Percentiles rank a stretch among this genome's conserved stretches.
Evolutionary conservation across 2,329 filamentous ascomycete species (phyloP).

Genomic region (Botrytis hyacinthi): DNA sequence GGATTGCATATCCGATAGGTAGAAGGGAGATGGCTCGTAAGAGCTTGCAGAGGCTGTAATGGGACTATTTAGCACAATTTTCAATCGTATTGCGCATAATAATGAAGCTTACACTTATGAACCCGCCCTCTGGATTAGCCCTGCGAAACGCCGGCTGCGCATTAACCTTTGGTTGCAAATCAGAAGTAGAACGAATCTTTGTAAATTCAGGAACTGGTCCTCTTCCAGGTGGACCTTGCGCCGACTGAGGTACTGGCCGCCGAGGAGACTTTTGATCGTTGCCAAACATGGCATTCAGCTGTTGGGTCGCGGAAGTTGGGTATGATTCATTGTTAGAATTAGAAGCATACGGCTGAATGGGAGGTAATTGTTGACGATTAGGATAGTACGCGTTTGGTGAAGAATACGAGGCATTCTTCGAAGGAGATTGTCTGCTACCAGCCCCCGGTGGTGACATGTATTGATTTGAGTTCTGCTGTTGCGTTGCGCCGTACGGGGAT

Average conservation of each 20-base stretch:
- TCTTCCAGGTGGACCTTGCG: slow-evolving; percentile 48
- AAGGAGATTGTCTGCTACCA: slow-evolving; percentile 74
- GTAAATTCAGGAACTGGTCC: slow-evolving; percentile 85
- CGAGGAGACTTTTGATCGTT: slow-evolving; percentile 59
- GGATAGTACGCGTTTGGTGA: slow-evolving; percentile 58
- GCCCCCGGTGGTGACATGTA: slow-evolving; percentile 46
- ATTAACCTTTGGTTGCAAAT: slow-evolving; percentile 81
- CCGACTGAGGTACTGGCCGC: slow-evolving; percentile 49
- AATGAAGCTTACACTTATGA: slow-evolving; percentile 76
- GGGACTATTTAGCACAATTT: slow-evolving; percentile 31
- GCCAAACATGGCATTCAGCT: slow-evolving; percentile 65
- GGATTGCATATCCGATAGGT: slow-evolving; percentile 99
- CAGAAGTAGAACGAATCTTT: slow-evolving; percentile 68
- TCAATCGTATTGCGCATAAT: slow-evolving; percentile 2
- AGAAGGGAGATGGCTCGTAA: slow-evolving; percentile 87
- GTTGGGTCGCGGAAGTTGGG: slow-evolving; percentile 65
- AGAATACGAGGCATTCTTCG: slow-evolving; percentile 61
- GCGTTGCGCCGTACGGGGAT: slow-evolving; percentile 70
- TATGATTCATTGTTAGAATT: slow-evolving; percentile 67
- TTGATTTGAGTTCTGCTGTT: slow-evolving; percentile 45
- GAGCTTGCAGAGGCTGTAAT: slow-evolving; percentile 81
- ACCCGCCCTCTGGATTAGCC: slow-evolving; percentile 94
- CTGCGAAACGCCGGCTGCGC: slow-evolving; percentile 85
- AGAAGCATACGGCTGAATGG: slow-evolving; percentile 67
- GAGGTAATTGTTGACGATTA: slow-evolving; percentile 64